A percentile compares a stretch with the other conserved stretches of the same genome.
Evolutionary conservation across 2,329 filamentous ascomycete genomes (phyloP).

Genomic region (Ceratocystis variospora): DNA sequence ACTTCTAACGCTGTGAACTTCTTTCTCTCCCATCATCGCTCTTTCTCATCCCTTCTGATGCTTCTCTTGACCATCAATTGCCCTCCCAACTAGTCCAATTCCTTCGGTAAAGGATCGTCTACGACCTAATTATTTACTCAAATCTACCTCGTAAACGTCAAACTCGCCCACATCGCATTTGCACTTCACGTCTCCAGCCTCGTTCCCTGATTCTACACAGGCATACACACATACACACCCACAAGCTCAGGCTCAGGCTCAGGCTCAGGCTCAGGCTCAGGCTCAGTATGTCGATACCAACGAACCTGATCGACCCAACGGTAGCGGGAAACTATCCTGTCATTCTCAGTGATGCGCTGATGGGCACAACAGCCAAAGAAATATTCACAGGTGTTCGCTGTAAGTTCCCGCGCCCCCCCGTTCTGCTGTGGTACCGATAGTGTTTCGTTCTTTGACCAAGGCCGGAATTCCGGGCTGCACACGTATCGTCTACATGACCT

Average conservation of each 20-base stretch:
- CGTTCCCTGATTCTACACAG: neutral
- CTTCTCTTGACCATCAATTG: neutral
- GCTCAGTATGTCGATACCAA: constrained; percentile 10
- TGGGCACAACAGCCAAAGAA: constrained; percentile 43
- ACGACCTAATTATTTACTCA: neutral
- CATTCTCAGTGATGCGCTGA: constrained; percentile 47
- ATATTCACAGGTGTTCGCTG: constrained; percentile 48
- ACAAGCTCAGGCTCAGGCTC: neutral
- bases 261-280: neutral
- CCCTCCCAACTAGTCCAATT: constrained; percentile 3
- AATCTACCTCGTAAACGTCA: neutral
- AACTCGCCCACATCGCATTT: neutral
- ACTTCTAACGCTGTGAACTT: neutral
- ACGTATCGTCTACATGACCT: neutral
- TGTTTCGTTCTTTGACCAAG: neutral
- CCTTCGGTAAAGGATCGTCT: constrained; percentile 3
- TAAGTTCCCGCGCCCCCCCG: constrained; percentile 23
- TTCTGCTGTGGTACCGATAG: constrained; percentile 1
- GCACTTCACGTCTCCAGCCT: neutral
- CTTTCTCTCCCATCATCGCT: neutral
- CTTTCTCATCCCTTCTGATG: constrained; percentile 1
- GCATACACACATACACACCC: neutral
- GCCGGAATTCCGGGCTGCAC: neutral
- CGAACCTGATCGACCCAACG: constrained; percentile 41
- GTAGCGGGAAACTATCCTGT: constrained; percentile 49